These are phyloP conservation scores for Ascocoryne sarcoides DNA, from an alignment of 2,329 filamentous ascomycete species.

Conservation along the genomic window DNA sequence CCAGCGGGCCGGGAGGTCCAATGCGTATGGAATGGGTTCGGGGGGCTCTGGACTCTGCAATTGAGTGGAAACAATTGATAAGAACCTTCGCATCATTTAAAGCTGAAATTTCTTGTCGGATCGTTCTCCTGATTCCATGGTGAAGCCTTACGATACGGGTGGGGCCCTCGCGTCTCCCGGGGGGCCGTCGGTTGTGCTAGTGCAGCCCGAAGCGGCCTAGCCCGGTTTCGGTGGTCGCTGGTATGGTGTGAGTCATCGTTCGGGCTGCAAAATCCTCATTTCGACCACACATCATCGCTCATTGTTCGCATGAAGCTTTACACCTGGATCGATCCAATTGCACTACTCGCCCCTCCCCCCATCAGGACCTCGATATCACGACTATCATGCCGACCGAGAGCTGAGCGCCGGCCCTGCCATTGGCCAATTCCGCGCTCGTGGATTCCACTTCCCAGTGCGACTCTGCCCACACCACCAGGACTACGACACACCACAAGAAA, in stretches of 20 bases:
- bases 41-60: background rate
- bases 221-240: too few relatives aligned
- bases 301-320: background rate
- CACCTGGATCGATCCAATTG: background rate
- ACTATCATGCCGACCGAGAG: background rate
- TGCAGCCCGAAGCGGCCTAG: background rate
- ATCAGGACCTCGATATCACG: background rate
- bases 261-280: too few relatives aligned
- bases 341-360: background rate
- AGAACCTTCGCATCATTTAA: too few relatives aligned
- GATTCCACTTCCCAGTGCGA: slow-evolving; percentile 5
- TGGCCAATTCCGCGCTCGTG: slow-evolving; percentile 8
- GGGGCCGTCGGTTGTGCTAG: background rate
- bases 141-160: too few relatives aligned
- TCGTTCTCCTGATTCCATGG: too few relatives aligned
- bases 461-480: background rate
- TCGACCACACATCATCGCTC: background rate
- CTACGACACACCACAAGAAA: too few relatives aligned
- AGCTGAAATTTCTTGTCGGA: too few relatives aligned
- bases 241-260: too few relatives aligned
- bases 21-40: too few relatives aligned
- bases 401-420: slow-evolving; percentile 1
- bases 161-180: background rate
- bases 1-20: background rate
- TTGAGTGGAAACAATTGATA: too few relatives aligned